Evolutionary conservation across 2,329 filamentous ascomycete species (phyloP), one percentile per base, ranked within the genome.

Genomic region (Fusarium virguliforme): DNA sequence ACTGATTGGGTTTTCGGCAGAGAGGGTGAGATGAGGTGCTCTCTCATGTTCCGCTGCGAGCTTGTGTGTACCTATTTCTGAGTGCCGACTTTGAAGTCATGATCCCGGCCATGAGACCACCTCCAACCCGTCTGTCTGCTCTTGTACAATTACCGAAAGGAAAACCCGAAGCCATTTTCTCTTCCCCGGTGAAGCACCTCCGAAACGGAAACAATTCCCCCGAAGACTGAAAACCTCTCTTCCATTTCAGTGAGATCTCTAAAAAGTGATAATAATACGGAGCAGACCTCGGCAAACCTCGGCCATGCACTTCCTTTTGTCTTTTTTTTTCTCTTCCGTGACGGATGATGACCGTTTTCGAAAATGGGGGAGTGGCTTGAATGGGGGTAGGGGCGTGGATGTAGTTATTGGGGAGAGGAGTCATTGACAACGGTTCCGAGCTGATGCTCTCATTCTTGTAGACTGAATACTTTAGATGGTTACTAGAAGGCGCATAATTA

Each of bases 231-330:
- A 18, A 18, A 22, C n/a, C 32, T 51, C 43, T 48, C 8, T 24
- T 43, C 22, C 1, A 18, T 1, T 5, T 1, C 9, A 40, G 38
- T 10, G 32, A 12, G 18, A 18, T 18, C 18, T 60, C 56, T 43
- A 48, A 53, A 62, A 65, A 57, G 51, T 35, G 15, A 3, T 43
- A n/a, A 56, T 26, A 67, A 28, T 15, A 32, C 35, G 4, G 46
- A 59, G 10, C 56, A 71, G 43, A 71, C 69, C 69, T 71, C 69
- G 69, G 69, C 65, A 71, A 71, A 70, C 22, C 37, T 71, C 69
- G 69, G 69, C 30, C 69, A 66, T 66, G 67, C 68, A 60, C 59
- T 65, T 69, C 34, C 64, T 32, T 57, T 59, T 48, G 18, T 53
- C 8, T 54, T 59, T 59, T 48, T 41, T 41, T 50, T 43, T 59